Conservation (phyloP, 345 rosid genomes). For the Nephelium lappaceum region DNA sequence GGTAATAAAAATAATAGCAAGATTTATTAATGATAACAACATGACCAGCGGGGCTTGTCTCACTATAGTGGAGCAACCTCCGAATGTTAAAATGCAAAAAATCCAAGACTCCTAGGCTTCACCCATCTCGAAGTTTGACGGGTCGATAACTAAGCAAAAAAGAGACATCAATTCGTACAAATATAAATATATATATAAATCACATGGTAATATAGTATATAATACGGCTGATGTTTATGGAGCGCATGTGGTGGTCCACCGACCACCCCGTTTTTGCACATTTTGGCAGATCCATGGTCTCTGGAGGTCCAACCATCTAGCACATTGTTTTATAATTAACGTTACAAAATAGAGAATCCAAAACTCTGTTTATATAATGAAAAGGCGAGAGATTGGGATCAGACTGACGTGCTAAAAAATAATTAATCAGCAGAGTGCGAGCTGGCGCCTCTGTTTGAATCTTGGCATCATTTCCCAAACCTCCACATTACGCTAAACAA, state of each 20-base stretch:
- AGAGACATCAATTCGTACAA: not conserved
- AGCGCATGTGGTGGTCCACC: not conserved
- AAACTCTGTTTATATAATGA: not conserved
- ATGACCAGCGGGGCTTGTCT: not conserved
- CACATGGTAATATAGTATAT: too few species aligned
- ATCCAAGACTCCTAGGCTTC: not conserved
- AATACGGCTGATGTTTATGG: not conserved
- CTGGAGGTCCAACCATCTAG: not conserved
- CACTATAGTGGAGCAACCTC: not conserved
- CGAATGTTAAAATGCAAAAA: not conserved
- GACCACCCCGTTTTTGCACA: conserved; percentile 5
- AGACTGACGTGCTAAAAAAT: conserved; percentile 12
- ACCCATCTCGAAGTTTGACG: not conserved
- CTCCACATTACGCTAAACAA: conserved; percentile 9
- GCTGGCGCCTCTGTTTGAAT: conserved; percentile 20
- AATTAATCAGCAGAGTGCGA: not conserved
- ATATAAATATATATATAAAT: too few species aligned
- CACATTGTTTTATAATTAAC: not conserved
- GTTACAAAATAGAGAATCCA: not conserved
- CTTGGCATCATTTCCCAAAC: conserved; percentile 32
- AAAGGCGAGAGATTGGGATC: not conserved
- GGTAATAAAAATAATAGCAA: too few species aligned
- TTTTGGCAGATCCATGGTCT: not conserved
- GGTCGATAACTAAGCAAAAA: not conserved
- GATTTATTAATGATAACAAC: not conserved